Base-by-base conservation (phyloP, 2,329 filamentous ascomycete genomes). In the Rutstroemia sp. region DNA sequence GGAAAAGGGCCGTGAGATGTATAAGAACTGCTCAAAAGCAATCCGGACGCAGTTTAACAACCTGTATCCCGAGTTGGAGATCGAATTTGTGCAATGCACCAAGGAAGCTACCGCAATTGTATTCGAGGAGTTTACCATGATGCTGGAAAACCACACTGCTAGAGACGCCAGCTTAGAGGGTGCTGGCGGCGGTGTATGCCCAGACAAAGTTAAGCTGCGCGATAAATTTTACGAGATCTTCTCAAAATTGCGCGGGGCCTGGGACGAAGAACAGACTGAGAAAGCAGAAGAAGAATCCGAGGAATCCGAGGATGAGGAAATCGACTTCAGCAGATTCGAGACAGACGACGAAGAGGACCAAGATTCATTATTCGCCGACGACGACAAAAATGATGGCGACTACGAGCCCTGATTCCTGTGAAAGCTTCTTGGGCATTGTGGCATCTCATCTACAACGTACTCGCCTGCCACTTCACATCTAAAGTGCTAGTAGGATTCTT, bases 1-100 rank as follows among this genome's bases (percentile, higher is more conserved):
- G 8, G 42, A 57, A 2, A n/a, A 49, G 0, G 60, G 60, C 6
- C 4, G 19, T 5, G 4, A 17, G 6, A 60, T 63, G 52, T 54
- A 61, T n/a, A 36, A 42, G n/a, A 10, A 17, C 7, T 49, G 47
- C 14, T 49, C 47, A 17, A 49, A 47, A 21, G 27, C 5, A 38
- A 38, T 38, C 27, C 30, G 47, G 5, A 9, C 6, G 10, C 21
- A 23, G 23, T 38, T 38, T 12, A 14, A 49, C 19, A 21, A 38
- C 0, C 4, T 49, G 2, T 25, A 30, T 36, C 19, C 8, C 3
- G 34, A 16, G 6, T 38, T 49, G 8, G 25, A 16, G 5, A 17
- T 19, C n/a, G 47, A 49, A 21, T 38, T 49, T 17, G 14, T 4
- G 4, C 5, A 38, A 12, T 38, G 8, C 4, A 49, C 30, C 7